Base-by-base conservation (phyloP, 2,329 filamentous ascomycete species). In the Fusarium sp. region DNA sequence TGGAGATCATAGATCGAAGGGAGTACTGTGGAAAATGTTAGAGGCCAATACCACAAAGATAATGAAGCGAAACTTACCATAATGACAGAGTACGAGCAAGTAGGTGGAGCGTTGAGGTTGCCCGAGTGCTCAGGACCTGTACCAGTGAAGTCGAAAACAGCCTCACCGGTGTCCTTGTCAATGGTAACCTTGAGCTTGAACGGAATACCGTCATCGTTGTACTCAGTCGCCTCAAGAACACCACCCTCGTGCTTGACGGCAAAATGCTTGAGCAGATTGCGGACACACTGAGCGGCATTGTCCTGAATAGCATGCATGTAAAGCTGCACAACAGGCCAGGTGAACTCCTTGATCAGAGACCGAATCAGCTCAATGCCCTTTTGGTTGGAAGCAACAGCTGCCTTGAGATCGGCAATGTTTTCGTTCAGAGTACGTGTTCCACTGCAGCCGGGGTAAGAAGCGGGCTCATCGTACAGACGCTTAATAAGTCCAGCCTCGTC, bases 381-480 rank as follows among this genome's bases (percentile, higher is more conserved):
- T 73, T 95, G 92, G 79, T 97, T 97, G 4, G 94, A 93, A 0
- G 94, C 94, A 3, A 97, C 92, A 78, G 96, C 94, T 0, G 95
- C 95, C 82, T 96, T 95, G 22, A 97, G 86, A 79, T 97, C 95
- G 54, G 95, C 95, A 71, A 97, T 87, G 78, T 97, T 97, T 81
- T 97, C 95, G 7, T 89, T 91, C 0, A 97, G 85, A 78, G 93
- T 95, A 22, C 94, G 86, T 2, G 82, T 80, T 0, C 94, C 94
- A 0, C 90, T 91, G 37, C 78, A 80, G 2, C 79, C 77, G 0
- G 75, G 75, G n/a, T 64, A 79, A 0, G 71, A 74, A 1, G 68
- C 75, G 1, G 77, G 77, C 0, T 76, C 67, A 10, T 79, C 75
- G 5, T 74, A 92, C 85, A 33, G 95, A 83, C 8, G 93, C 82